Evolutionary conservation across 305 asterid species (phyloP).

Genomic region (Fraxinus baroniana): DNA sequence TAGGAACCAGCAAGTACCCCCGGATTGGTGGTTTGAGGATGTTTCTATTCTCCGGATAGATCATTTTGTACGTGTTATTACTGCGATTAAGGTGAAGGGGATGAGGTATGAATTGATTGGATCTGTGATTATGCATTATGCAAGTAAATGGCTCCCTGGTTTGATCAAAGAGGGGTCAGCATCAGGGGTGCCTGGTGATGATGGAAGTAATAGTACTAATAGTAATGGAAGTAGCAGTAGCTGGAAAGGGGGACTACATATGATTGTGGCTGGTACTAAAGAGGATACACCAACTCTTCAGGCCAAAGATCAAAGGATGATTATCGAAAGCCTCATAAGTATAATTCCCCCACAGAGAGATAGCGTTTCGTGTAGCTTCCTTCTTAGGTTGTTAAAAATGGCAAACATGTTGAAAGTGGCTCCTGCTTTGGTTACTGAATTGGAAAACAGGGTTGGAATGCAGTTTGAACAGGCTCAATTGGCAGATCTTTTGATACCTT

Average conservation of each 20-base stretch:
- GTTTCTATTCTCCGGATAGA: slow-evolving; percentile 78
- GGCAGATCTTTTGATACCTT: slow-evolving; percentile 73
- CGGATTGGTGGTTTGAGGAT: slow-evolving; percentile 97
- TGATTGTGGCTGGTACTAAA: slow-evolving; percentile 57
- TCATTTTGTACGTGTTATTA: slow-evolving; percentile 75
- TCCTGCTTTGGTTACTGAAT: slow-evolving; percentile 80
- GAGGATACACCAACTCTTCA: slow-evolving; percentile 50
- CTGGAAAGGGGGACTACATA: slow-evolving; percentile 82
- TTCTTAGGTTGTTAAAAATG: slow-evolving; percentile 62
- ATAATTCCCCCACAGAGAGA: slow-evolving; percentile 85
- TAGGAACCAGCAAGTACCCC: slow-evolving; percentile 59
- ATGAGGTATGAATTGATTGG: slow-evolving; percentile 84
- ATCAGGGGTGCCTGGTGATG: slow-evolving; percentile 23
- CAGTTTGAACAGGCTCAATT: slow-evolving; percentile 80
- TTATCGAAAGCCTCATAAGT: slow-evolving; percentile 85
- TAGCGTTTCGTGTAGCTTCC: slow-evolving; percentile 79
- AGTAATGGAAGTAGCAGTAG: slow-evolving; percentile 29
- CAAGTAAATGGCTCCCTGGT: slow-evolving; percentile 73
- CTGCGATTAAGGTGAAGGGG: slow-evolving; percentile 86
- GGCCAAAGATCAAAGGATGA: slow-evolving; percentile 78
- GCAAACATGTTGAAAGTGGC: slow-evolving; percentile 84
- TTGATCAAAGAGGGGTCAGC: slow-evolving; percentile 46
- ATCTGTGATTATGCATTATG: slow-evolving; percentile 69
- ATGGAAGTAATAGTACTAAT: slow-evolving; percentile 31
- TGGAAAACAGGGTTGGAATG: slow-evolving; percentile 91